Evolutionary conservation across 202 grass and related monocot species (phyloP), one percentile per base, ranked within the genome.

Genomic region (Zoysia matrella): DNA sequence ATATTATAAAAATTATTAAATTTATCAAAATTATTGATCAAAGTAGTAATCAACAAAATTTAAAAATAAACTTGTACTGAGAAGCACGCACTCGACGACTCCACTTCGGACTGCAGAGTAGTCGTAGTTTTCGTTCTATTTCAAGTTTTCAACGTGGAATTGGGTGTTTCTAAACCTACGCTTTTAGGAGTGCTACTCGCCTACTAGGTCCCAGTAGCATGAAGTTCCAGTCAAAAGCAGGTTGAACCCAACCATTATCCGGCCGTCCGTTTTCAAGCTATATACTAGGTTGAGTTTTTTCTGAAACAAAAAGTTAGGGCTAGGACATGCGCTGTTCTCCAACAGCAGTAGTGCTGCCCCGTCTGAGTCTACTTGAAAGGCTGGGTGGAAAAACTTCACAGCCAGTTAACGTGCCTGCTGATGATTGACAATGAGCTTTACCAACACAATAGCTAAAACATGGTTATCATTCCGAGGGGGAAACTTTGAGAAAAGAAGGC

Each of bases 141-240:
- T 6, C 46, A 4, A 47, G 4, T 9, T 63, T 63, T n/a, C 11
- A 36, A 48, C 11, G 58, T 43, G 22, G 22, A 30, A 64, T 22
- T 36, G 3, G 5, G 9, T 64, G 45, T 39, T 78, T 53, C 41
- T 41, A 72, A 67, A 72, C 67, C 67, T 12, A 11, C 9, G 22
- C 52, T 83, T 83, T 60, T 47, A 67, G 22, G 22, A 30, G 22
- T 30, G n/a, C 1, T 47, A 47, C 4, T 47, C 3, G 46, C 5
- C 3, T 47, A 47, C 1, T 16, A 2, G 1, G n/a, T n/a, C 22
- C 7, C n/a, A n/a, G 55, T 54, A 10, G 68, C 42, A 7, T 47
- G 51, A 14, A 10, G 15, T 74, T 57, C n/a, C 8, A 11, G 69
- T 86, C 69, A 86, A 80, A 80, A 74, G 45, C 11, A 48, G 16